Percentiles rank a stretch among this genome's conserved stretches.
phyloP scores from a whole-genome alignment of 2,329 filamentous ascomycete species.

The Verticillium isaacii region DNA sequence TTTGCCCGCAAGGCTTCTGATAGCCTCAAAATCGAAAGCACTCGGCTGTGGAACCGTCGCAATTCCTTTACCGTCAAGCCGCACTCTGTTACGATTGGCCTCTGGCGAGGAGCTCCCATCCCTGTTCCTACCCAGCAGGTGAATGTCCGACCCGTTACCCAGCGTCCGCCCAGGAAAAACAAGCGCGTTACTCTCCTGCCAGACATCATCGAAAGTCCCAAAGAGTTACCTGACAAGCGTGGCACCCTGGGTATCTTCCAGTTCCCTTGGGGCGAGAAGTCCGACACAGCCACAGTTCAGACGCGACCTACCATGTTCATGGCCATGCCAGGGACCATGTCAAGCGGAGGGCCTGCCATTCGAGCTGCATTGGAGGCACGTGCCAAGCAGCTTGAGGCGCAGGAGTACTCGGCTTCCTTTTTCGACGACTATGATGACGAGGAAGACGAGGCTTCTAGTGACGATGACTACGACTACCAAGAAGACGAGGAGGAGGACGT shows the following conservation, averaged over 20 bases:
- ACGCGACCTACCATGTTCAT: constrained; percentile 31
- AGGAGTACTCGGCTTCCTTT: constrained; percentile 46
- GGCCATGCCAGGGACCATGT: constrained; percentile 49
- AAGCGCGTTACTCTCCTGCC: constrained; percentile 55
- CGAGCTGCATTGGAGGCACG: constrained; percentile 25
- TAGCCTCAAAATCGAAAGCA: constrained; percentile 30
- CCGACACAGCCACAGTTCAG: constrained; percentile 46
- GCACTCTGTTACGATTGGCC: constrained; percentile 13
- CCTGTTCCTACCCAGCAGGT: constrained; percentile 16
- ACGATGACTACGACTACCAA: constrained; percentile 24
- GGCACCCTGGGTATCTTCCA: constrained; percentile 61
- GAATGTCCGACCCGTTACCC: constrained; percentile 38
- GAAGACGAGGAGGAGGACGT: constrained; percentile 27
- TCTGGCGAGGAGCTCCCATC: constrained; percentile 21
- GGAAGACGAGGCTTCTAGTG: constrained; percentile 14
- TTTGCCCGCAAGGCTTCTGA: constrained; percentile 24
- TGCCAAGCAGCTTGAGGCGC: constrained; percentile 28
- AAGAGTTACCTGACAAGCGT: constrained; percentile 52
- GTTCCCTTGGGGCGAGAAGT: constrained; percentile 62
- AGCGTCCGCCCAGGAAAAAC: constrained; percentile 49
- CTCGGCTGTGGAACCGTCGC: constrained; percentile 28
- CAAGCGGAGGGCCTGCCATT: constrained; percentile 27
- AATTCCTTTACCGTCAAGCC: constrained; percentile 15
- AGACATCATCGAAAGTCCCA: constrained; percentile 59
- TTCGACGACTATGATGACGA: constrained; percentile 56